phyloP scores from a whole-genome alignment of 345 rosid genomes.

The Hypericum perforatum region DNA sequence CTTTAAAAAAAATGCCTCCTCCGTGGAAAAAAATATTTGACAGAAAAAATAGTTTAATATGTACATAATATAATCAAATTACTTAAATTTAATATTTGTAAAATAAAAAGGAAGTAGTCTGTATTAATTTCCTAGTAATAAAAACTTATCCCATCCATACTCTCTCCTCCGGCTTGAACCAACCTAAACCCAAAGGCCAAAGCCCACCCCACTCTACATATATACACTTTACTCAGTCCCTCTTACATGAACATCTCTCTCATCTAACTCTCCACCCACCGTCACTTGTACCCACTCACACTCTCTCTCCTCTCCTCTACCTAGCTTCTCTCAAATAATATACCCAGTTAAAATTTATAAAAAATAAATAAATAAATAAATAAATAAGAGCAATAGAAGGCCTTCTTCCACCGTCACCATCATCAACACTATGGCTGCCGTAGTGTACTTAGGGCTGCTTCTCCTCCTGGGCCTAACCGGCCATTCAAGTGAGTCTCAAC shows the following conservation, averaged over 20 bases:
- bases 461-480: constrained; percentile 42
- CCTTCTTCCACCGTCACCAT: no score
- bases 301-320: background rate
- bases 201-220: constrained; percentile 8
- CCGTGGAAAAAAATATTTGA: no score
- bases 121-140: no score
- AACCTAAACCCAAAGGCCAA: background rate
- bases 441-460: constrained; percentile 27
- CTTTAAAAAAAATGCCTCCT: no score
- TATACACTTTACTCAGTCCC: background rate
- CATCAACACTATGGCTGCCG: constrained; percentile 65
- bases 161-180: background rate
- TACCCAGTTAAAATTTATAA: background rate
- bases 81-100: no score
- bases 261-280: background rate
- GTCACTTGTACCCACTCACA: constrained; percentile 18
- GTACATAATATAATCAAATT: no score
- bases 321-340: background rate
- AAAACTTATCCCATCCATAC: no score
- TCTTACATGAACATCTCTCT: background rate
- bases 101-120: no score
- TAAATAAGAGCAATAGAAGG: no score
- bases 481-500: constrained; percentile 49
- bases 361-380: no score
- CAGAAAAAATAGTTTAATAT: no score